A percentile compares a stretch with the other conserved stretches of the same genome.
Conservation (phyloP, 176 grass and related monocot genomes). For the Rhynchospora pubera region DNA sequence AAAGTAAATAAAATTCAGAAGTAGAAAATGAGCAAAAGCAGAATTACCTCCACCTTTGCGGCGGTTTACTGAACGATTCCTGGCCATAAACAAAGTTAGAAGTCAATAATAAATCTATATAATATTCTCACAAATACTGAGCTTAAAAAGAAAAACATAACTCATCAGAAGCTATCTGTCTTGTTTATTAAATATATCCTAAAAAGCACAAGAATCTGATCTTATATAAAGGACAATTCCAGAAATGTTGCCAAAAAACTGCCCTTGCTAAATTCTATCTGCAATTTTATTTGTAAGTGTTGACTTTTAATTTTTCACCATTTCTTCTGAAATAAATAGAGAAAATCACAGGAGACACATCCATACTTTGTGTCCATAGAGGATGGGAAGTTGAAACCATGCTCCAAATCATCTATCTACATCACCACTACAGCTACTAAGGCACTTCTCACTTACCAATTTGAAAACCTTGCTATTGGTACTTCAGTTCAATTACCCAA, state of each 20-base stretch:
- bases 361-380: background rate
- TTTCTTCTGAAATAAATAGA: background rate
- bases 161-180: background rate
- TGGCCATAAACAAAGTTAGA: background rate
- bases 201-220: background rate
- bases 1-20: background rate
- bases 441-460: background rate
- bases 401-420: background rate
- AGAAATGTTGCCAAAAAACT: background rate
- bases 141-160: background rate
- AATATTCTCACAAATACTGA: background rate
- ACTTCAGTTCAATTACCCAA: background rate
- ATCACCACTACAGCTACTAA: background rate
- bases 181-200: background rate
- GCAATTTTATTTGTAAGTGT: too few species aligned
- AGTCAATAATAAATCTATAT: background rate
- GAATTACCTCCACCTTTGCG: slow-evolving; percentile 19
- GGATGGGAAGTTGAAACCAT: background rate
- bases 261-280: too few species aligned
- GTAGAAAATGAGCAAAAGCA: background rate
- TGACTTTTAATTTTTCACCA: background rate
- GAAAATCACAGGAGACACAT: background rate
- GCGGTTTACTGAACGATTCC: slow-evolving; percentile 10
- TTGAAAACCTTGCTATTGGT: background rate
- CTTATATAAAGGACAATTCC: background rate